Base-by-base conservation (phyloP, 2,329 filamentous ascomycete species). In the Paecilomyces niveus region DNA sequence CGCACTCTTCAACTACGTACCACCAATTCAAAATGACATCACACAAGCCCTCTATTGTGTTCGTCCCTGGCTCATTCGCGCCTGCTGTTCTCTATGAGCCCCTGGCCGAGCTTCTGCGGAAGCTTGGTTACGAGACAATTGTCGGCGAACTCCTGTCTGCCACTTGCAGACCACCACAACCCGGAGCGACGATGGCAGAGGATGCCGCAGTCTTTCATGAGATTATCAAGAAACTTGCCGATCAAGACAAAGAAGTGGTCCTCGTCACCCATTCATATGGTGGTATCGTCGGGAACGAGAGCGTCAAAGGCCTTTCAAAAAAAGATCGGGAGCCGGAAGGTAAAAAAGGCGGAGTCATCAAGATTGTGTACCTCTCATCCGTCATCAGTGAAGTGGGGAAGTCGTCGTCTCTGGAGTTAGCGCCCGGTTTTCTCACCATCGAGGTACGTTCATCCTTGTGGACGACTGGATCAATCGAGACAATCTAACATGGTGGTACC, bases 151-250 rank as follows among this genome's bases (percentile, higher is more conserved):
- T 61, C 3, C 59, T 53, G 50, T 56, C 57, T 22, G 18, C 57
- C 11, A 54, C 18, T 21, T 49, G 57, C 33, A 53, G 18, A 39
- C 49, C 54, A 15, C 51, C 57, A 18, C 57, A 54, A 13, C 66
- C 68, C 5, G 64, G 68, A 5, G 59, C 64, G 6, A 70, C 72
- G 29, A 69, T 72, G 55, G 62, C 65, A 22, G 64, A 71, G 54
- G 72, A 75, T 55, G 72, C 70, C 1, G 63, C 64, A 3, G 64
- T 64, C 53, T 67, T 75, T 29, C 64, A 63, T 33, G 57, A 57
- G 3, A 65, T 63, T 0, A 57, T 76, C 4, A 60, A 67, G 35
- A 54, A 61, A n/a, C 67, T 76, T 7, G 61, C 67, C 3, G 57
- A 63, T 52, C 57, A 64, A 15, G 57, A 57, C 3, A 59, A 62